Base-by-base conservation (phyloP, 2,329 filamentous ascomycete genomes). In the Ophiocordyceps australis region DNA sequence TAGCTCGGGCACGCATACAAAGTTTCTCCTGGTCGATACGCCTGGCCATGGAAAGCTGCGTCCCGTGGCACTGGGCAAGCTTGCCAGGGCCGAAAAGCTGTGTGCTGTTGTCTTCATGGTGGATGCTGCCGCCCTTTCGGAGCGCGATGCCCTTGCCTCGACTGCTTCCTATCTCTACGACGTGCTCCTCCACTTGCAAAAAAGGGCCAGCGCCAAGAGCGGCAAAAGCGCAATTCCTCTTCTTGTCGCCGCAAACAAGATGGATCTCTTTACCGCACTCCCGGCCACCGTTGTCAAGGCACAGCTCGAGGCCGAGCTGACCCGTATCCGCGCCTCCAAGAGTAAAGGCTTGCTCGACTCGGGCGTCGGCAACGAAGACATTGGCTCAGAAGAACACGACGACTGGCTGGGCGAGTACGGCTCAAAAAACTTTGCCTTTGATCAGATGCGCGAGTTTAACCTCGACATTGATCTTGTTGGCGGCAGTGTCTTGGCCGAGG, bases 31-130 rank as follows among this genome's bases (percentile, higher is more conserved):
- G 18, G 56, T 80, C 43, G 89, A 98, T 54, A 95, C 86, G 1
- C 89, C 89, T 0, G 89, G 89, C 20, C 89, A 98, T 55, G 83
- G 82, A 40, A 98, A 98, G 55, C 70, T 98, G 31, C 80, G 89
- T 32, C 65, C 71, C 39, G 59, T 70, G 35, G 72, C 78, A 4
- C 58, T 77, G 30, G 50, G 58, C 22, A 55, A 52, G 27, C 52
- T 75, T 15, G 43, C 37, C 30, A 43, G 35, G 31, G 41, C 41
- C 17, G 43, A 52, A 26, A 64, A 65, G 35, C 55, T 86, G 24
- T 65, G 65, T 21, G 85, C 77, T 12, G 59, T 95, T 27, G 64
- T 95, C 26, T 98, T 86, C 48, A 56, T 94, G 34, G 69, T 93
- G n/a, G 89, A 98, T 49, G 78, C 85, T 9, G 74, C 78, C 4